Base-by-base conservation (phyloP, 257 asterid species). In the Lycium barbarum region DNA sequence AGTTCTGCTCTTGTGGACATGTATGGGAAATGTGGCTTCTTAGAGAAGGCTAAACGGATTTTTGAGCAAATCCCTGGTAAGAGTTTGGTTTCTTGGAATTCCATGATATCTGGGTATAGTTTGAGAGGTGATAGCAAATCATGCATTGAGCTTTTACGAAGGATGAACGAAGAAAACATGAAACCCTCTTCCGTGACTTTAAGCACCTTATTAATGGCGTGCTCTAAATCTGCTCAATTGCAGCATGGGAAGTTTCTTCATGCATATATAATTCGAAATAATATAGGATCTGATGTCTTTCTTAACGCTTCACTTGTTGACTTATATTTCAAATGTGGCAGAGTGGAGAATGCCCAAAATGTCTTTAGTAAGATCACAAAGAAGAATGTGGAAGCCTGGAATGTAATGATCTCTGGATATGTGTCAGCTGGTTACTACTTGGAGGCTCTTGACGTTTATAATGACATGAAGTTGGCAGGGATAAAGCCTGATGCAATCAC, bases 341-440 rank as follows among this genome's bases (percentile, higher is more conserved):
- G 83, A 58, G 86, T 85, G 83, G 83, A 71, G 36, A 40, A 62
- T 2, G 94, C 97, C 53, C 93, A 91, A 84, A 89, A 80, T 6
- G 88, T 91, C 58, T 93, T 93, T 14, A 18, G 15, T 11, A 51
- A 12, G 82, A 90, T 89, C 87, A 85, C 91, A 33, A 93, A 92
- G 87, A 85, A 89, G 14, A 80, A 86, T 80, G 84, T 86, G 40
- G 88, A 90, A 40, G 84, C 94, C 78, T 94, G 98, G 97, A 94
- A 94, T 33, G 91, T 93, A 33, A 92, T 94, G 97, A 93, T 94
- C 76, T 93, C 98, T 59, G 98, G 98, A 79, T 93, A 91, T 84
- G 97, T 91, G 73, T 93, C 95, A 12, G 89, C 91, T 38, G 95
- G 98, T 9, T 83, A 80, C 76, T 92, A 93, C 87, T 86, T 90